Evolutionary conservation across 306 rosid genomes (phyloP).

Genomic region (Cicer pinnatifidum): DNA sequence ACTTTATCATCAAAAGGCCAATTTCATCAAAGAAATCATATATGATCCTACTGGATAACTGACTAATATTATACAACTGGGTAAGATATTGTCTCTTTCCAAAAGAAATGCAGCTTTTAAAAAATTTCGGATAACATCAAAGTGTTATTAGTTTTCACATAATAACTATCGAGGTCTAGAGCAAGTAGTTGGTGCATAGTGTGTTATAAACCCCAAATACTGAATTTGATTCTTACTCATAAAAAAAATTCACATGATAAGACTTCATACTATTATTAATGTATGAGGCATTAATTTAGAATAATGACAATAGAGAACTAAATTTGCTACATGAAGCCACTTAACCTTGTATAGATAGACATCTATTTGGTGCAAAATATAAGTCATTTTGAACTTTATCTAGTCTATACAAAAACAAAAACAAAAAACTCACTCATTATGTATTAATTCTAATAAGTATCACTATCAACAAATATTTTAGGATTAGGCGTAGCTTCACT

Average conservation of each 20-base stretch:
- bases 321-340: slow-evolving; percentile 10
- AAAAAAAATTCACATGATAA: neutral
- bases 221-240: no score
- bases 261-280: neutral
- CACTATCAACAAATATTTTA: slow-evolving; percentile 52
- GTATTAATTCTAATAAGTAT: slow-evolving; percentile 43
- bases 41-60: no score
- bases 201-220: no score
- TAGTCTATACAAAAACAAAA: neutral
- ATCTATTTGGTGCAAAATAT: neutral
- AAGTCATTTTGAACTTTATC: slow-evolving; percentile 16
- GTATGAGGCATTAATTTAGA: neutral
- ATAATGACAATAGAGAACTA: neutral
- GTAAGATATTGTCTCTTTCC: neutral
- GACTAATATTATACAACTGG: no score
- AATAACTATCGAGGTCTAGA: no score
- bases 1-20: no score
- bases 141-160: neutral
- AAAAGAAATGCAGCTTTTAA: neutral
- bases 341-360: neutral
- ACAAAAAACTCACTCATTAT: slow-evolving; percentile 39
- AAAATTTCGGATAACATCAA: neutral
- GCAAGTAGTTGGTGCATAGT: no score
- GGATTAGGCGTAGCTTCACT: slow-evolving; percentile 31
- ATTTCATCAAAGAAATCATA: no score